phyloP scores from a whole-genome alignment of 176 grass and related monocot genomes.

The Microstegium vimineum region DNA sequence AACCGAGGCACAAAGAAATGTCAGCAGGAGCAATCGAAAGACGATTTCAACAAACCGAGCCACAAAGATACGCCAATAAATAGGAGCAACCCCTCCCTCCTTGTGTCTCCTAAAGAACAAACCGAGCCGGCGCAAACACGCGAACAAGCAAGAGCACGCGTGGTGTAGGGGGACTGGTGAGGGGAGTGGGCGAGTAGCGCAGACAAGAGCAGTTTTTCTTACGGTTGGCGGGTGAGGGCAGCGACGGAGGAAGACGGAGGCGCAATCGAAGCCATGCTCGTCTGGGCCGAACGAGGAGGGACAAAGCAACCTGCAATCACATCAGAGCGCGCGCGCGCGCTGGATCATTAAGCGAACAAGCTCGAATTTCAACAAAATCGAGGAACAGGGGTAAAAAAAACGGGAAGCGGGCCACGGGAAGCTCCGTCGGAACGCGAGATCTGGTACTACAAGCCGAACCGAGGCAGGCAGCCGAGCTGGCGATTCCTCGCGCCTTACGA shows the following conservation, averaged over 20 bases:
- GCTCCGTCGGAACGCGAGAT: constrained; percentile 8
- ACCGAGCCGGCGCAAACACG: neutral
- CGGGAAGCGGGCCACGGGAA: neutral
- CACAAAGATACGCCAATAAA: neutral
- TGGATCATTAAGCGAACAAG: neutral
- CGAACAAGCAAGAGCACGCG: neutral
- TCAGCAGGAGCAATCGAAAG: too few species aligned
- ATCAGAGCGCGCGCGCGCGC: neutral
- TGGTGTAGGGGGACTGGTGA: neutral
- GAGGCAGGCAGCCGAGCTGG: neutral
- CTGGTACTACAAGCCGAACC: neutral
- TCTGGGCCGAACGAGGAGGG: neutral
- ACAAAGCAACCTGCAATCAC: constrained; percentile 21
- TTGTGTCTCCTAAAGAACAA: neutral
- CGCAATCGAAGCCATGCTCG: constrained; percentile 36
- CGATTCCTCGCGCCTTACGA: neutral
- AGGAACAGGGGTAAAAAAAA: neutral
- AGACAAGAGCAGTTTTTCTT: constrained; percentile 6
- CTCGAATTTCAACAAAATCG: neutral
- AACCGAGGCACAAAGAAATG: neutral
- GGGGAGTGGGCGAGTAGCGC: neutral
- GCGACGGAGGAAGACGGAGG: constrained; percentile 36
- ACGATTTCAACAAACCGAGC: neutral
- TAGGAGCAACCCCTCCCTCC: neutral
- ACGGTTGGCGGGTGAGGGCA: constrained; percentile 30